Evolutionary conservation across 768 basidiomycete species (phyloP).

Genomic region (Galerina sulciceps): DNA sequence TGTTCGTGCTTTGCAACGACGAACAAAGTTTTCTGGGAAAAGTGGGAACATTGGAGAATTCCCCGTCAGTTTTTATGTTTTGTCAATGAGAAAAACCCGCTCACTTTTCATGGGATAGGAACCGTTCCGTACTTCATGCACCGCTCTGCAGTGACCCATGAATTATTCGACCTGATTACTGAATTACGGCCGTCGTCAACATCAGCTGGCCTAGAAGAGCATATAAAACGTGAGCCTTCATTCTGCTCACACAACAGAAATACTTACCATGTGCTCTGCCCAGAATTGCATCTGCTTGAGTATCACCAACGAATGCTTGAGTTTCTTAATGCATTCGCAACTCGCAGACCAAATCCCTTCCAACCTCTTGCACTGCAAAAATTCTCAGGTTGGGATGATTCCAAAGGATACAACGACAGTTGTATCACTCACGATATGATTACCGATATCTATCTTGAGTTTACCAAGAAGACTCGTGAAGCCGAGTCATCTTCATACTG

Average conservation of each 20-base stretch:
- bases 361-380: neutral
- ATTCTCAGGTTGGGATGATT: neutral
- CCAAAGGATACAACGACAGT: neutral
- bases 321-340: neutral
- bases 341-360: neutral
- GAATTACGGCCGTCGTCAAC: conserved; percentile 7
- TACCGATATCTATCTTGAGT: conserved; percentile 7
- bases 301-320: neutral
- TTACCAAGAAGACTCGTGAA: neutral
- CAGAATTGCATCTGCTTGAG: conserved; percentile 12
- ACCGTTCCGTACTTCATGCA: conserved; percentile 6
- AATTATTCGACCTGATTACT: conserved; percentile 1
- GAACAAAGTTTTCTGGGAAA: conserved; percentile 1
- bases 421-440: conserved; percentile 5
- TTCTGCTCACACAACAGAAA: neutral
- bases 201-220: conserved; percentile 6
- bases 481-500: conserved; percentile 1
- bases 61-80: neutral
- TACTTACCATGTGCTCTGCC: too few relatives aligned
- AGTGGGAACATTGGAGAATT: conserved; percentile 11
- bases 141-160: conserved; percentile 4
- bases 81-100: neutral
- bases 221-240: conserved; percentile 4
- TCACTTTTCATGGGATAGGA: neutral
- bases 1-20: conserved; percentile 13